Conservation (phyloP, 2,329 filamentous ascomycete species). For the Chrysoporthe austroafricana region DNA sequence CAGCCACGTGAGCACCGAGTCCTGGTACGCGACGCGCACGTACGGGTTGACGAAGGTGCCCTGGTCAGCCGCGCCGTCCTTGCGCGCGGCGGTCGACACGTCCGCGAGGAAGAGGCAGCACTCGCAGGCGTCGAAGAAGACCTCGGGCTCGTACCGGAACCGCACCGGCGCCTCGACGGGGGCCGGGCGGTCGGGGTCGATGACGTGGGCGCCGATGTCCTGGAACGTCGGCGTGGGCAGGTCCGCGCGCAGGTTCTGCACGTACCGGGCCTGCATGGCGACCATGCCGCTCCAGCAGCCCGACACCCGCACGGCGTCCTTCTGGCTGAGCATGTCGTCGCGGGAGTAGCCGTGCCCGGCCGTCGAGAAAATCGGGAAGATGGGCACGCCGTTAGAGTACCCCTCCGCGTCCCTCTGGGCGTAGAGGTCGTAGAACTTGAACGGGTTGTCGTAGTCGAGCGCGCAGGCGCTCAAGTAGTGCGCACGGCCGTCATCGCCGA, state of each 20-base stretch:
- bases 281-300: constrained; percentile 77
- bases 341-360: constrained; percentile 58
- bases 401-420: constrained; percentile 71
- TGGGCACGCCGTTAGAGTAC: constrained; percentile 63
- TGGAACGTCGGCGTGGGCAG: constrained; percentile 42
- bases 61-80: constrained; percentile 46
- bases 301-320: constrained; percentile 68
- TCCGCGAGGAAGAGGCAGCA: constrained; percentile 63
- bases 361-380: constrained; percentile 69
- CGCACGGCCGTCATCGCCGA: constrained; percentile 52
- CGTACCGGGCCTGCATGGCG: constrained; percentile 64
- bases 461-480: constrained; percentile 72
- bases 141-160: constrained; percentile 62
- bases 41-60: constrained; percentile 77
- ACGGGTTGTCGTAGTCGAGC: constrained; percentile 69
- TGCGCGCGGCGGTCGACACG: constrained; percentile 44
- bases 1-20: constrained; percentile 60
- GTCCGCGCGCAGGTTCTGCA: constrained; percentile 48
- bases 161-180: constrained; percentile 47
- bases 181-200: constrained; percentile 40
- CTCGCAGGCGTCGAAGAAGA: constrained; percentile 67
- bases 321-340: constrained; percentile 63
- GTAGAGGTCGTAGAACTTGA: constrained; percentile 75
- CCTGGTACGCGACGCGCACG: constrained; percentile 71
- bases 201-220: constrained; percentile 39